A percentile compares a stretch with the other conserved stretches of the same genome.
These are phyloP conservation scores for Neofusicoccum sp. DNA, from an alignment of 2,329 filamentous ascomycete genomes.

Conservation along the genomic window DNA sequence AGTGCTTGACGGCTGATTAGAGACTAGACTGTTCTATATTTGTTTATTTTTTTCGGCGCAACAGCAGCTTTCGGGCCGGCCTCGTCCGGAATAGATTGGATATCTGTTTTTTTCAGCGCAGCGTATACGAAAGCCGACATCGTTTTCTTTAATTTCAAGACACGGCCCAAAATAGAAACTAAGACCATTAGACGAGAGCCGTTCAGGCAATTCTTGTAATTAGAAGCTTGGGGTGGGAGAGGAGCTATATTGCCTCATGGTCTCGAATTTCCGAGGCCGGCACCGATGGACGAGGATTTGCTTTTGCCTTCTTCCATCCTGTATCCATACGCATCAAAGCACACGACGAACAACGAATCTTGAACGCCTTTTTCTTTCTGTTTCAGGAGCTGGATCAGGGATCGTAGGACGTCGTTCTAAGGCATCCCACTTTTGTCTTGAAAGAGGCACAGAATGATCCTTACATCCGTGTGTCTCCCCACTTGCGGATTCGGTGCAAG, in stretches of 20 bases:
- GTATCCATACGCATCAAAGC: too few relatives aligned
- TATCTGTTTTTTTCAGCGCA: background rate
- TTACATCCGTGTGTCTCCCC: too few relatives aligned
- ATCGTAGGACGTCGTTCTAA: too few relatives aligned
- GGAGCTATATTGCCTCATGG: background rate
- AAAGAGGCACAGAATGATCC: too few relatives aligned
- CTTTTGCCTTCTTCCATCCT: too few relatives aligned
- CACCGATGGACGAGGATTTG: too few relatives aligned
- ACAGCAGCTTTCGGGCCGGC: conserved; percentile 1
- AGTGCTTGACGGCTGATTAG: conserved; percentile 2
- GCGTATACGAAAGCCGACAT: background rate
- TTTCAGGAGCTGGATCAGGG: too few relatives aligned
- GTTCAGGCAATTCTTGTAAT: background rate
- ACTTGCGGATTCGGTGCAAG: too few relatives aligned
- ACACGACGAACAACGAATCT: too few relatives aligned
- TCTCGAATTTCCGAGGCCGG: background rate
- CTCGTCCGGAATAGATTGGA: conserved; percentile 7
- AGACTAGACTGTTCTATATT: conserved; percentile 5
- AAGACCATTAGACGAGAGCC: background rate
- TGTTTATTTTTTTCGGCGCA: background rate
- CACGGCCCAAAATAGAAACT: background rate
- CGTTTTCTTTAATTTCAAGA: background rate
- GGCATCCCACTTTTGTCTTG: too few relatives aligned
- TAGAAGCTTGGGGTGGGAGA: background rate
- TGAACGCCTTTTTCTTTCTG: too few relatives aligned